Evolutionary conservation across 768 basidiomycete species (phyloP), one percentile per base, ranked within the genome.

Genomic region (Brasilioporus rufonigricans): DNA sequence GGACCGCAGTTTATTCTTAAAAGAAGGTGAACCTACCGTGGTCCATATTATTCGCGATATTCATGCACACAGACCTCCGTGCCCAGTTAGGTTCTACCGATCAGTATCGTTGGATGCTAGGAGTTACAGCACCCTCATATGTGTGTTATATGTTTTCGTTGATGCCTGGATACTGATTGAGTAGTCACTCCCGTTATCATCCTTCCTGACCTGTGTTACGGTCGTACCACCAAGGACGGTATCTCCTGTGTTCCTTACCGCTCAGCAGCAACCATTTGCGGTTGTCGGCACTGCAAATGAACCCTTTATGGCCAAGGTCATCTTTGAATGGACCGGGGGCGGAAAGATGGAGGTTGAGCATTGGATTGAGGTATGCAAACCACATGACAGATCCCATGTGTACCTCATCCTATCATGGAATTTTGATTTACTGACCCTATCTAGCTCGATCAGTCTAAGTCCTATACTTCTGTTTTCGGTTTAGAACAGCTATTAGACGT

Each of bases 401-500:
- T 19, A 23, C 26, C 47, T 38, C 18, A 18, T 48, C 40, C 27
- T 43, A 27, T 41, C 31, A 16, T 19, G 16, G 11, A 48, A 54
- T 38, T 29, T 14, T 40, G 24, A 32, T 21, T 53, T 32, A 48
- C 32, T n/a, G n/a, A 51, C 24, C 38, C 33, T 40, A 14, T 56
- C n/a, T 58, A 79, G 77, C 74, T 79, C 23, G 80, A 81, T 60
- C 72, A 71, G n/a, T 65, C 72, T 31, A 77, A 69, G 29, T 61
- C 68, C 16, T 57, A 53, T 16, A 59, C 60, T 31, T 70, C 80
- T 13, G 73, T 69, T 13, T 57, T 73, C 0, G 81, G 80, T 8
- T 80, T 77, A 29, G 76, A 81, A 55, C 81, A 82, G 54, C 64
- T 81, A 13, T 62, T 81, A 38, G 80, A 81, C 52, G 67, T 80